phyloP scores from a whole-genome alignment of 176 grass and related monocot species.

The Oryza nivara region DNA sequence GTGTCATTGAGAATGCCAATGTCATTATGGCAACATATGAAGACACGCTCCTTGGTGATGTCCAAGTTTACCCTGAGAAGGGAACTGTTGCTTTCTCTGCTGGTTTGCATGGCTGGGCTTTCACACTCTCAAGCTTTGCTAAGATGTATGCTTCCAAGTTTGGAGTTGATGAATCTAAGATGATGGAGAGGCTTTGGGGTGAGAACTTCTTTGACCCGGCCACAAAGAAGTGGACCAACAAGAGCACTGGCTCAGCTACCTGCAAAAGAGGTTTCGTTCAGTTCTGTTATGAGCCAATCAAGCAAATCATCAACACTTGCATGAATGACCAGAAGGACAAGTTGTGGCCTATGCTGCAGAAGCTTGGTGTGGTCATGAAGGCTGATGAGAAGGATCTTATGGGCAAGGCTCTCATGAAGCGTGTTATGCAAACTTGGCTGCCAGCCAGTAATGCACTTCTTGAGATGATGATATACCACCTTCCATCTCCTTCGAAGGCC shows the following conservation, averaged over 20 bases:
- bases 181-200: not conserved
- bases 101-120: too few relatives aligned
- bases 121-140: slow-evolving; percentile 54
- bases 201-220: slow-evolving; percentile 4
- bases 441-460: too few relatives aligned
- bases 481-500: too few relatives aligned
- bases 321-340: slow-evolving; percentile 4
- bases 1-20: slow-evolving; percentile 61
- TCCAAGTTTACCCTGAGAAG: slow-evolving; percentile 60
- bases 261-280: slow-evolving; percentile 62
- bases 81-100: slow-evolving; percentile 39
- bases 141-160: slow-evolving; percentile 61
- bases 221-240: slow-evolving; percentile 53
- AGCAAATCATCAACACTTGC: slow-evolving; percentile 45
- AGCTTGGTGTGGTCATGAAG: too few relatives aligned
- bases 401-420: too few relatives aligned
- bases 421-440: too few relatives aligned
- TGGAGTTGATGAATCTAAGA: slow-evolving; percentile 50
- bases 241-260: slow-evolving; percentile 37
- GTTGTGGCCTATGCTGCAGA: too few relatives aligned
- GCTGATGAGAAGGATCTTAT: too few relatives aligned
- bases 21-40: slow-evolving; percentile 60
- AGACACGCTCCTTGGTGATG: slow-evolving; percentile 48
- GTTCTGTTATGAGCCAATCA: slow-evolving; percentile 57
- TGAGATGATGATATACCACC: too few relatives aligned